A percentile compares a stretch with the other conserved stretches of the same genome.
Evolutionary conservation across 345 rosid species (phyloP).

Genomic region (Pistacia integerrima): DNA sequence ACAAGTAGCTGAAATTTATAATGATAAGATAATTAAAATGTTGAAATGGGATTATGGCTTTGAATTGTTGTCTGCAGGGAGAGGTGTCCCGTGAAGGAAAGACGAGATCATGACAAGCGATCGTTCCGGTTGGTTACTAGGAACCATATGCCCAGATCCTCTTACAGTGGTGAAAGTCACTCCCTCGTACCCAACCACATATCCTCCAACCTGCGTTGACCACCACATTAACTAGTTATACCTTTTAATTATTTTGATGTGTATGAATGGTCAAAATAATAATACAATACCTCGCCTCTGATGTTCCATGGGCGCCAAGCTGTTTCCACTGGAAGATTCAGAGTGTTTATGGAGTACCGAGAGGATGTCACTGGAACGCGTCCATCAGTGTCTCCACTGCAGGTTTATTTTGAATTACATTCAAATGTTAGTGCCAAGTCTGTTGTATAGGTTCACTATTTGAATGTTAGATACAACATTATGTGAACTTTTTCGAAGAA

Average conservation of each 20-base stretch:
- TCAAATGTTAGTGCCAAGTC: neutral
- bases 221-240: neutral
- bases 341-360: conserved; percentile 36
- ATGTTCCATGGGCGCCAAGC: conserved; percentile 52
- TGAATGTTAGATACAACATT: neutral
- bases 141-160: conserved; percentile 53
- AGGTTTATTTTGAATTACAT: conserved; percentile 2
- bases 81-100: conserved; percentile 47
- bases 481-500: neutral
- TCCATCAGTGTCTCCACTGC: conserved; percentile 51
- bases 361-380: conserved; percentile 49
- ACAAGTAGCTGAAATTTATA: conserved; percentile 1
- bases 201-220: conserved; percentile 51
- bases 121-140: conserved; percentile 50
- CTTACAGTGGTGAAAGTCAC: conserved; percentile 39
- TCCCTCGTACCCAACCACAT: conserved; percentile 41
- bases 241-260: neutral
- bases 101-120: conserved; percentile 42
- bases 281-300: conserved; percentile 36
- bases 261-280: neutral
- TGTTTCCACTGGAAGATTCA: conserved; percentile 28
- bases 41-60: neutral
- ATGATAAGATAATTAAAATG: neutral
- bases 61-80: conserved; percentile 4
- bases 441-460: too few species aligned